Percentiles rank a stretch among this genome's conserved stretches.
These are phyloP conservation scores for Leccinum imitatum DNA, from an alignment of 768 basidiomycete species.

Conservation along the genomic window DNA sequence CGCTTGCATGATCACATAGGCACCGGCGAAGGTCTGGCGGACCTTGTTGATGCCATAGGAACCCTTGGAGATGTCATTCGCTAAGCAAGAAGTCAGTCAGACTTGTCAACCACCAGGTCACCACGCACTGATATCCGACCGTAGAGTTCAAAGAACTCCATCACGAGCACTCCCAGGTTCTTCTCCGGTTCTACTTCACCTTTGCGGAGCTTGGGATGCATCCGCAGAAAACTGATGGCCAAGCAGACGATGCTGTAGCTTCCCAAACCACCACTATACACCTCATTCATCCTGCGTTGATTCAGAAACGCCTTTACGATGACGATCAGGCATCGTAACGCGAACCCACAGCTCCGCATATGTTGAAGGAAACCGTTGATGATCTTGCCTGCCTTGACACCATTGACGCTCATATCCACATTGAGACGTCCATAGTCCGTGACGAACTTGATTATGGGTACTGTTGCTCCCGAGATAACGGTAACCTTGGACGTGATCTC, in stretches of 20 bases:
- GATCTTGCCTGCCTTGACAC: constrained; percentile 73
- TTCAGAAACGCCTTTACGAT: constrained; percentile 88
- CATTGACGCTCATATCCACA: constrained; percentile 93
- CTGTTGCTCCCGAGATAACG: constrained; percentile 90
- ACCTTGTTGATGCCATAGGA: constrained; percentile 85
- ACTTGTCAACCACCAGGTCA: not conserved
- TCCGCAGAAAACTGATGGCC: constrained; percentile 92
- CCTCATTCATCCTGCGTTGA: constrained; percentile 94
- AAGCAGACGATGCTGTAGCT: constrained; percentile 94
- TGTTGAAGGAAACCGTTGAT: constrained; percentile 77
- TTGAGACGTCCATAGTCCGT: constrained; percentile 78
- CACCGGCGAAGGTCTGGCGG: constrained; percentile 80
- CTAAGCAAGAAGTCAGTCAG: constrained; percentile 41
- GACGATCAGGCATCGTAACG: constrained; percentile 79
- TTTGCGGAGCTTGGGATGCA: constrained; percentile 91
- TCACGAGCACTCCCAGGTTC: constrained; percentile 90
- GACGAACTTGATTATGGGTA: constrained; percentile 95
- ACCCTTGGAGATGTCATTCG: constrained; percentile 90
- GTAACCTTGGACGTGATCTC: constrained; percentile 78
- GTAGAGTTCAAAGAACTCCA: constrained; percentile 98
- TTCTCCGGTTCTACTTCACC: constrained; percentile 82
- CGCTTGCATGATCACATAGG: constrained; percentile 72
- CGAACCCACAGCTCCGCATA: constrained; percentile 55
- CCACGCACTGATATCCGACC: constrained; percentile 77
- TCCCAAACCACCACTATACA: constrained; percentile 93